Evolutionary conservation across 2,329 filamentous ascomycete genomes (phyloP).

Genomic region (Alternaria infectoria): DNA sequence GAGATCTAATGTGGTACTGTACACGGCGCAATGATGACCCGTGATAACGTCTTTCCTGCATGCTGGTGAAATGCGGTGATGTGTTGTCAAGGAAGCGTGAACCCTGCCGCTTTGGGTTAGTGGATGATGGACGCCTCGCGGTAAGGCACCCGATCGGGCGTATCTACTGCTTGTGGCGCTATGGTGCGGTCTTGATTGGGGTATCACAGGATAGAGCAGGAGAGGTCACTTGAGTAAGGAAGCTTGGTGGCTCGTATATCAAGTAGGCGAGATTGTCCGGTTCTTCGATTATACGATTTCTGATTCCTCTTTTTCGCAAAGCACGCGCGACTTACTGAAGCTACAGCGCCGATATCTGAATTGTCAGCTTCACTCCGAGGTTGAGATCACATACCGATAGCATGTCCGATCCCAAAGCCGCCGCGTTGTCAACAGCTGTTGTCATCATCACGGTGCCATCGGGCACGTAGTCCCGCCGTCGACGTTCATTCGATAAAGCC

Average conservation of each 20-base stretch:
- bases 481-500: not conserved
- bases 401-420: conserved; percentile 23
- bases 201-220: not conserved
- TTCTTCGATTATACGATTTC: not conserved
- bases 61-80: conserved; percentile 12
- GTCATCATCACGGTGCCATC: conserved; percentile 24
- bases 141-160: conserved; percentile 18
- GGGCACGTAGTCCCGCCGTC: not conserved
- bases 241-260: not conserved
- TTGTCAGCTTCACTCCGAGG: not conserved
- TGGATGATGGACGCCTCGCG: conserved; percentile 15
- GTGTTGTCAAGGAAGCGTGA: conserved; percentile 4
- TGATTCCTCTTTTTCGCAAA: not conserved
- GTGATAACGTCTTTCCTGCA: not conserved
- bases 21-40: not conserved
- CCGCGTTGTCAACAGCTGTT: conserved; percentile 24
- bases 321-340: too few relatives aligned
- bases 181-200: conserved; percentile 3
- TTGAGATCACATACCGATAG: not conserved
- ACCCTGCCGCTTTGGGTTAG: conserved; percentile 7
- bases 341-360: not conserved
- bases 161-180: conserved; percentile 8
- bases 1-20: not conserved
- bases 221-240: not conserved
- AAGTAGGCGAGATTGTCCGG: not conserved